Conservation (phyloP, 2,329 filamentous ascomycete species). For the Ophiosphaerella korrae region DNA sequence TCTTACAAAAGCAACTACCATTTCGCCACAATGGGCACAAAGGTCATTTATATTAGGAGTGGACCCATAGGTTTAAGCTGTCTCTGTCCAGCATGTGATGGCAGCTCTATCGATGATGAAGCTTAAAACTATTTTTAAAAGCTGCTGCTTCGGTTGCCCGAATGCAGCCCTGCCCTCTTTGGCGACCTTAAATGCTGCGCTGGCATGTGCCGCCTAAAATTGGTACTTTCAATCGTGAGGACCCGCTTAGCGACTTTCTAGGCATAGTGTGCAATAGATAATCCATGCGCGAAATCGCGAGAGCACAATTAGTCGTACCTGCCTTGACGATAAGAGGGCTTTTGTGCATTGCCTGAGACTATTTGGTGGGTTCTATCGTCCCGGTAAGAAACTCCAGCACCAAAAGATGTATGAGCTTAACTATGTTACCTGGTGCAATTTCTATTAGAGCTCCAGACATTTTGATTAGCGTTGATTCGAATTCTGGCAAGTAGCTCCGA, state of each 20-base stretch:
- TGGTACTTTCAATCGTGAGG: no score
- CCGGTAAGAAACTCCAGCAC: neutral
- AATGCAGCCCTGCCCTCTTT: no score
- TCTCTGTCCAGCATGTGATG: neutral
- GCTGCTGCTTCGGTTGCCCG: neutral
- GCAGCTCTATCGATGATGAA: neutral
- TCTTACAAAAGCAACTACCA: neutral
- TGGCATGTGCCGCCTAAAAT: neutral
- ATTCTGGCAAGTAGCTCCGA: neutral
- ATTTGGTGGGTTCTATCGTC: neutral
- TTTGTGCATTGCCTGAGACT: neutral
- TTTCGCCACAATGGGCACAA: neutral
- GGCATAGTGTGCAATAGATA: neutral
- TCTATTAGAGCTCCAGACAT: neutral
- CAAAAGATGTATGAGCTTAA: neutral
- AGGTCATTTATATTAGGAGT: neutral
- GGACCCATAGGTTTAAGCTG: neutral
- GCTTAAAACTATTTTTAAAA: neutral
- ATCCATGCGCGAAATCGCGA: neutral
- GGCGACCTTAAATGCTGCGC: no score
- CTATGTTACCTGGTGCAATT: neutral
- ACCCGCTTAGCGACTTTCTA: neutral
- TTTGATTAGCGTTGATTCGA: neutral
- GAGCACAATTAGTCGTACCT: neutral
- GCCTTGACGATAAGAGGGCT: neutral